A percentile compares a stretch with the other conserved stretches of the same genome.
phyloP scores from a whole-genome alignment of 805 yeast species.

The Wickerhamomyces xylosicus region DNA sequence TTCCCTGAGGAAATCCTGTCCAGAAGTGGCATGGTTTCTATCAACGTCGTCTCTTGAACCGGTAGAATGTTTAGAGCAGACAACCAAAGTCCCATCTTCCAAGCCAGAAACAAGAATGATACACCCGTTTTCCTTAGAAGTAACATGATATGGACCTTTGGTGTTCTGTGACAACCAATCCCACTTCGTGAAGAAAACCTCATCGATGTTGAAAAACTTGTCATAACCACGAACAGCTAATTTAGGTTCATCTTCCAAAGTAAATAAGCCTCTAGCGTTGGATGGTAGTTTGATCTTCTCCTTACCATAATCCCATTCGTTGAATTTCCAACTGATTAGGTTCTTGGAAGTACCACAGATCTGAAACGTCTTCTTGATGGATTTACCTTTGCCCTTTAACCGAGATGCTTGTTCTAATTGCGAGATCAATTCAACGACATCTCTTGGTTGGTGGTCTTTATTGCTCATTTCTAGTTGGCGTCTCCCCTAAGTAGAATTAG shows the following conservation, averaged over 20 bases:
- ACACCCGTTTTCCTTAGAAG: conserved; percentile 91
- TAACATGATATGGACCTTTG: conserved; percentile 67
- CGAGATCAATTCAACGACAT: conserved; percentile 5
- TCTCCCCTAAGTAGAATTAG: too few relatives aligned
- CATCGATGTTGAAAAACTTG: conserved; percentile 82
- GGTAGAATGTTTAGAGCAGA: conserved; percentile 86
- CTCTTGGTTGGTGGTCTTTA: conserved; percentile 5
- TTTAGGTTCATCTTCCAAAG: conserved; percentile 24
- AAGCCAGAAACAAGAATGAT: conserved; percentile 76
- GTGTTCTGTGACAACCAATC: conserved; percentile 35
- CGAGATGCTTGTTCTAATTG: conserved; percentile 9
- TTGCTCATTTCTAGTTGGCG: conserved; percentile 4
- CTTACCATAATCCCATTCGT: conserved; percentile 79
- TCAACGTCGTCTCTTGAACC: conserved; percentile 48
- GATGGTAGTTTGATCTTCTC: conserved; percentile 48
- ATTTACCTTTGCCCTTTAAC: conserved; percentile 20
- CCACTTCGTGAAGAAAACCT: conserved; percentile 44
- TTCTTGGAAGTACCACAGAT: conserved; percentile 16
- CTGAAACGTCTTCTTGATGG: conserved; percentile 20
- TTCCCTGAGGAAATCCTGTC: conserved; percentile 42
- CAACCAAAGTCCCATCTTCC: conserved; percentile 65
- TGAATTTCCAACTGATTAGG: conserved; percentile 66
- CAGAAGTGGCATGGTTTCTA: conserved; percentile 69
- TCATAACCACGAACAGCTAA: conserved; percentile 86
- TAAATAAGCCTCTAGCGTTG: conserved; percentile 80